Evolutionary conservation across 345 rosid species (phyloP).

Genomic region (Syzygium oleosum): DNA sequence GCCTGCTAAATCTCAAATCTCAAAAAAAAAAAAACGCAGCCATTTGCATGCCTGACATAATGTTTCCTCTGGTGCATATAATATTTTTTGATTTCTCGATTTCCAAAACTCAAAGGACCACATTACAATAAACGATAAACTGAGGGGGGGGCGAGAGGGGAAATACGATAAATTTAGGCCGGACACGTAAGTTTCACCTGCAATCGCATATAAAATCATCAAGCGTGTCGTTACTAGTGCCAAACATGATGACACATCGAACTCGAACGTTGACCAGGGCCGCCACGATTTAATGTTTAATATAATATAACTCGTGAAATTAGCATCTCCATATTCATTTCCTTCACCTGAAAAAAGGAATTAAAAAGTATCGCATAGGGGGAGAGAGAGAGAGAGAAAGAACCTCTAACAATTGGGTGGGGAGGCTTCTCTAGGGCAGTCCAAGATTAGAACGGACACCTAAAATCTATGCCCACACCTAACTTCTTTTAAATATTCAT

Average conservation of each 20-base stretch:
- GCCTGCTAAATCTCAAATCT: neutral
- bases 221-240: neutral
- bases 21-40: neutral
- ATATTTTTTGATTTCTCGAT: neutral
- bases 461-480: neutral
- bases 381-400: neutral
- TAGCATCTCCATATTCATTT: neutral
- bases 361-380: neutral
- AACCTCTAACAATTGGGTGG: neutral
- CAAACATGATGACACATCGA: neutral
- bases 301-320: neutral
- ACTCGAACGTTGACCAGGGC: neutral
- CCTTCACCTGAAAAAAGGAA: neutral
- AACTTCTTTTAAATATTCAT: neutral
- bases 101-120: rapidly evolving
- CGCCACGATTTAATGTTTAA: neutral
- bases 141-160: neutral
- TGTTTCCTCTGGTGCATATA: neutral
- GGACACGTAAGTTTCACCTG: neutral
- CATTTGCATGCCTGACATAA: neutral
- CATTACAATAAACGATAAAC: neutral
- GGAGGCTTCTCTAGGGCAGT: neutral
- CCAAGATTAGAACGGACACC: neutral
- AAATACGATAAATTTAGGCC: neutral
- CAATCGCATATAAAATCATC: neutral